phyloP scores from a whole-genome alignment of 768 basidiomycete genomes.

The Leccinum boreale region DNA sequence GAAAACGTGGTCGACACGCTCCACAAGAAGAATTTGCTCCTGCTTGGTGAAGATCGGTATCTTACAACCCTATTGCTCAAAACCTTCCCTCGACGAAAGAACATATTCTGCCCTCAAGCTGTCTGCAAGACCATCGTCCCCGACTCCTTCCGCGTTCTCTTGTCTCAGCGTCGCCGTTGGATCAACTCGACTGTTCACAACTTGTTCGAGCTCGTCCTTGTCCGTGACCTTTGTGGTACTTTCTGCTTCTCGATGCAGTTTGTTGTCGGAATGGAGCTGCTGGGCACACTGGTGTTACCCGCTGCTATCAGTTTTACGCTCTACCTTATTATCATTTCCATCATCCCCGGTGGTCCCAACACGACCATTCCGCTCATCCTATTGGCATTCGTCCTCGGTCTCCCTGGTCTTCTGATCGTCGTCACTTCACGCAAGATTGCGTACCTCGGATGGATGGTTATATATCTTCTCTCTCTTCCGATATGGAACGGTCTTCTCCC shows the following conservation, averaged over 20 bases:
- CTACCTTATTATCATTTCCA: slow-evolving; percentile 86
- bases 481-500: slow-evolving; percentile 98
- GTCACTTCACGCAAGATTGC: slow-evolving; percentile 92
- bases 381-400: slow-evolving; percentile 90
- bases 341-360: slow-evolving; percentile 74
- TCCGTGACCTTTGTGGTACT: slow-evolving; percentile 97
- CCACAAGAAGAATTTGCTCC: slow-evolving; percentile 97
- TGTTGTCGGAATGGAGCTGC: slow-evolving; percentile 96
- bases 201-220: slow-evolving; percentile 88
- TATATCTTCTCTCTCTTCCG: slow-evolving; percentile 89
- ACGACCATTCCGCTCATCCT: slow-evolving; percentile 90
- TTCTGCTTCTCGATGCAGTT: slow-evolving; percentile 99
- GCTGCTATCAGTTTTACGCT: slow-evolving; percentile 97
- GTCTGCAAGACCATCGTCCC: slow-evolving; percentile 99
- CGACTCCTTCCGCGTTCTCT: slow-evolving; percentile 88
- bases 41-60: slow-evolving; percentile 99
- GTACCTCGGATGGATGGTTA: slow-evolving; percentile 96
- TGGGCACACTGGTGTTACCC: slow-evolving; percentile 93
- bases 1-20: slow-evolving; percentile 99
- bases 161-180: slow-evolving; percentile 98
- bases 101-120: slow-evolving; percentile 97
- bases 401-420: slow-evolving; percentile 93
- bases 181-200: slow-evolving; percentile 99
- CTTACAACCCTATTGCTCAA: slow-evolving; percentile 96
- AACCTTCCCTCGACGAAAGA: slow-evolving; percentile 99